These are phyloP conservation scores for Umbelopsis vinacea DNA, from an alignment of 192 early-diverging fungal species.

Conservation along the genomic window DNA sequence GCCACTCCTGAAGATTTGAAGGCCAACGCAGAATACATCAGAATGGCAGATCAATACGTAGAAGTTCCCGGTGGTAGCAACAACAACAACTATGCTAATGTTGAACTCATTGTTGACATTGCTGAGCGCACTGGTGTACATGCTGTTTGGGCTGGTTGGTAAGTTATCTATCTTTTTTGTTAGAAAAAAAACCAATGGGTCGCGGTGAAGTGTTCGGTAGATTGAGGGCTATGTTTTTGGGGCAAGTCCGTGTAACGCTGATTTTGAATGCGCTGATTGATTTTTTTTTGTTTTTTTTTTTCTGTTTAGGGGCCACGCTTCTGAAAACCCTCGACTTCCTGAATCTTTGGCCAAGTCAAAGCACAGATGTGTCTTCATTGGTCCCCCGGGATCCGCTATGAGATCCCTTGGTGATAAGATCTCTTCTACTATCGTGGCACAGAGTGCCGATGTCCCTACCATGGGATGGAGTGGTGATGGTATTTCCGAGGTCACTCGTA, in stretches of 20 bases:
- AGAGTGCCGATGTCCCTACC: conserved; percentile 95
- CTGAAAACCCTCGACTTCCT: conserved; percentile 95
- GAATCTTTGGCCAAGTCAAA: conserved; percentile 85
- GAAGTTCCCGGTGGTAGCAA: conserved; percentile 97
- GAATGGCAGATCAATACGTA: conserved; percentile 99
- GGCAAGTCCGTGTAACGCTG: conserved; percentile 14
- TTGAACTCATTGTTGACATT: conserved; percentile 97
- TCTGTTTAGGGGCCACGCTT: conserved; percentile 86
- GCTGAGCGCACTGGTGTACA: conserved; percentile 95
- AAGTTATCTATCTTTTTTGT: conserved; percentile 33
- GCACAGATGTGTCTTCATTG: conserved; percentile 91
- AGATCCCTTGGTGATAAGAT: conserved; percentile 99
- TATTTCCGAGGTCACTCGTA: conserved; percentile 70
- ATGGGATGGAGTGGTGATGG: conserved; percentile 95
- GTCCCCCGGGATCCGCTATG: conserved; percentile 96
- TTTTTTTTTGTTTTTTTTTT: neutral
- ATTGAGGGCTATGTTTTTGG: conserved; percentile 12
- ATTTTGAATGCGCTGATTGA: neutral
- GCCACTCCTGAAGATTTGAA: conserved; percentile 97
- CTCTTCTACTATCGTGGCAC: conserved; percentile 98
- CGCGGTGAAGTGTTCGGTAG: neutral
- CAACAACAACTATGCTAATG: conserved; percentile 99
- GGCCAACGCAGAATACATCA: conserved; percentile 98
- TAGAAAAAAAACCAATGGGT: too few species aligned
- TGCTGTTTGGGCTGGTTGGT: conserved; percentile 97